A percentile compares a stretch with the other conserved stretches of the same genome.
phyloP scores from a whole-genome alignment of 352 stramenopile species.

The Peronosclerospora sorghi region DNA sequence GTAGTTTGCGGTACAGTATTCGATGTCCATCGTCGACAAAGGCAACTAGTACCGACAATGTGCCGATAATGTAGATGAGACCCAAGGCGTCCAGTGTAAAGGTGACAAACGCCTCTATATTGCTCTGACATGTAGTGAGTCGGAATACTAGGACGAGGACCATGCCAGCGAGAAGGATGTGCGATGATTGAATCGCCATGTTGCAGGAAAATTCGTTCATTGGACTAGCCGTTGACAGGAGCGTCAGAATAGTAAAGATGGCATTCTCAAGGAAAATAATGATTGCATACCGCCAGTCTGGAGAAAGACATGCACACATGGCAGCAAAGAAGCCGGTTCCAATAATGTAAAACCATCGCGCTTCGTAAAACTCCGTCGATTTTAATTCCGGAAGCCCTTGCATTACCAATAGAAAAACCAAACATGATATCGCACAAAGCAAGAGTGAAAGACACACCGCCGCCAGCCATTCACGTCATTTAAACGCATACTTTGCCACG shows the following conservation, averaged over 20 bases:
- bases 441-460: too few species aligned
- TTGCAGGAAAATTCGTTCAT: constrained; percentile 45
- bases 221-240: constrained; percentile 45
- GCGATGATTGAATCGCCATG: constrained; percentile 20
- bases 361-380: constrained; percentile 48
- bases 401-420: too few species aligned
- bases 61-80: constrained; percentile 53
- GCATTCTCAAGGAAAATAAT: constrained; percentile 33
- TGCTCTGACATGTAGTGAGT: constrained; percentile 19
- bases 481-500: too few species aligned
- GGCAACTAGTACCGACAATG: constrained; percentile 36
- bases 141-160: constrained; percentile 35
- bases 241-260: constrained; percentile 41
- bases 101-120: constrained; percentile 27
- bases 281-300: constrained; percentile 37
- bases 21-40: constrained; percentile 52
- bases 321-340: constrained; percentile 25
- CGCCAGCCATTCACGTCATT: too few species aligned
- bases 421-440: too few species aligned
- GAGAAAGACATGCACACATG: constrained; percentile 38
- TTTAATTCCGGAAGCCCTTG: too few species aligned
- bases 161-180: constrained; percentile 29
- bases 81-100: constrained; percentile 43
- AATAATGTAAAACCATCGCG: constrained; percentile 33
- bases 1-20: constrained; percentile 41